Conservation (phyloP, 2,329 filamentous ascomycete species). For the Aspergillus fructus region DNA sequence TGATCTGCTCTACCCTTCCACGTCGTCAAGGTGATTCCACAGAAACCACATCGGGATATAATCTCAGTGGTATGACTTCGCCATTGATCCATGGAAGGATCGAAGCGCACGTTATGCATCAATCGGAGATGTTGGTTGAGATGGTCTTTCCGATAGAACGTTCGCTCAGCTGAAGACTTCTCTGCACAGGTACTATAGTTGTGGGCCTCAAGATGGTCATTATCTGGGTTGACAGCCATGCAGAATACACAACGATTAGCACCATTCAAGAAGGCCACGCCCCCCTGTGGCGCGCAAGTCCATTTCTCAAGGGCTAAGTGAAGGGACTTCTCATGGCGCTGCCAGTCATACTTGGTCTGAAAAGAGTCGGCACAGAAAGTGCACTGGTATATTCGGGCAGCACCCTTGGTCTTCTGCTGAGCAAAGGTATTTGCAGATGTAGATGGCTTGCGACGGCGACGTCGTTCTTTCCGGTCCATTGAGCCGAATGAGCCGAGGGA, state of each 20-base stretch:
- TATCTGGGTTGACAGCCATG: conserved; percentile 51
- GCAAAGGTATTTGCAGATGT: conserved; percentile 42
- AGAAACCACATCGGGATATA: conserved; percentile 50
- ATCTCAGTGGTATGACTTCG: conserved; percentile 56
- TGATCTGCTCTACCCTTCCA: conserved; percentile 44
- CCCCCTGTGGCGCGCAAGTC: conserved; percentile 61
- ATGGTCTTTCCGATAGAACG: conserved; percentile 64
- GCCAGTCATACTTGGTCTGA: conserved; percentile 60
- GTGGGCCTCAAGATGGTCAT: conserved; percentile 59
- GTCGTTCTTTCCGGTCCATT: conserved; percentile 58
- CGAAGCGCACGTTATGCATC: conserved; percentile 59
- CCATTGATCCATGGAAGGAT: conserved; percentile 58
- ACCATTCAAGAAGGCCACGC: conserved; percentile 51
- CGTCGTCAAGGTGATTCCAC: conserved; percentile 38
- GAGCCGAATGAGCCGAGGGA: conserved; percentile 59
- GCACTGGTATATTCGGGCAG: conserved; percentile 55
- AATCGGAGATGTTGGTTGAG: conserved; percentile 61
- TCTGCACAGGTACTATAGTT: conserved; percentile 60
- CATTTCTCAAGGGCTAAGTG: conserved; percentile 58
- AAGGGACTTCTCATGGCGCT: conserved; percentile 58
- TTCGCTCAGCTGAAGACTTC: conserved; percentile 59
- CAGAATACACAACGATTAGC: conserved; percentile 61
- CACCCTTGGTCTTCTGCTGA: conserved; percentile 40
- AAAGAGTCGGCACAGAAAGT: conserved; percentile 60
- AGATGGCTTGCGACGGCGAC: conserved; percentile 53